Percentiles rank a stretch among this genome's conserved stretches.
Conservation (phyloP, 129 eudicot genomes). For the Flaveria trinervia region DNA sequence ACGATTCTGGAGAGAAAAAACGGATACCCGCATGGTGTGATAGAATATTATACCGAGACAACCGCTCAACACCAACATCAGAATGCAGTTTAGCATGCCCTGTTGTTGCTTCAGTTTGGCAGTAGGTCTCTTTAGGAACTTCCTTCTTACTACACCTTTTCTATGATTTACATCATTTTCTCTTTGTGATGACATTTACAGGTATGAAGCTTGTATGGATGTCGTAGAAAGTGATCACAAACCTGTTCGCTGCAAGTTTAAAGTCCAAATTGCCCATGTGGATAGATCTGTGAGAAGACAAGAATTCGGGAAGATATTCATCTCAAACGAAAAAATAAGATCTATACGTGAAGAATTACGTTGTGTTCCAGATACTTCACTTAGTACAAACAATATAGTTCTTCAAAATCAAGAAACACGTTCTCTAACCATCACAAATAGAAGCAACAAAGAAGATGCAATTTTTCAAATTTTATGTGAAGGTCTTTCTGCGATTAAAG, state of each 20-base stretch:
- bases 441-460: constrained; percentile 54
- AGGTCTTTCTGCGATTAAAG: constrained; percentile 61
- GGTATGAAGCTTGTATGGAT: constrained; percentile 96
- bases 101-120: constrained; percentile 66
- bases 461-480: constrained; percentile 63
- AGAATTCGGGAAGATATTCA: constrained; percentile 66
- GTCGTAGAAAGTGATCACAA: constrained; percentile 96
- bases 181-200: constrained; percentile 23
- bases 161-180: constrained; percentile 6
- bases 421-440: constrained; percentile 53
- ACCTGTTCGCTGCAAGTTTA: constrained; percentile 88
- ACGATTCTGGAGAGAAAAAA: constrained; percentile 98
- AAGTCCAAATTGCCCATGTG: constrained; percentile 70
- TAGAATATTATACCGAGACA: constrained; percentile 83
- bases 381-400: constrained; percentile 50
- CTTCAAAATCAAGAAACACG: constrained; percentile 71
- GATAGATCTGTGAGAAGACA: constrained; percentile 91
- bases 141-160: background rate
- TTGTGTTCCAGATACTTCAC: constrained; percentile 56
- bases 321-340: constrained; percentile 50
- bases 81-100: constrained; percentile 93
- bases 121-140: constrained; percentile 51
- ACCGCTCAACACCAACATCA: constrained; percentile 50
- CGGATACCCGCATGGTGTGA: constrained; percentile 99
- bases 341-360: constrained; percentile 56